Base-by-base conservation (phyloP, 345 rosid species). In the Kernera saxatilis region DNA sequence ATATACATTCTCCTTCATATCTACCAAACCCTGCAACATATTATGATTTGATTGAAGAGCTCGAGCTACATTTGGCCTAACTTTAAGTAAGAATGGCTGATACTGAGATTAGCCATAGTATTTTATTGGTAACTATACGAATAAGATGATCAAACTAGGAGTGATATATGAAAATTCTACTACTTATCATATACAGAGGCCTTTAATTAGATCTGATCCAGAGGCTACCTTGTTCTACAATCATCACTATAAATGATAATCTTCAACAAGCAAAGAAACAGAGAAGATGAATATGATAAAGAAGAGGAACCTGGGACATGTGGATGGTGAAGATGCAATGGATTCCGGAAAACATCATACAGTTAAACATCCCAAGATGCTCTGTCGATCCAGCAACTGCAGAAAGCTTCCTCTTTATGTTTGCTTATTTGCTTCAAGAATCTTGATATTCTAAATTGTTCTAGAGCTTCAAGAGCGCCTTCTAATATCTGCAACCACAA, bases 21-120 rank as follows among this genome's bases (percentile, higher is more conserved):
- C 85, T 3, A 76, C 18, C 23, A 84, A 83, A 40, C 14, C 69
- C 84, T 85, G 39, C 63, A 50, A 88, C 97, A 86, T 43, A 7
- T 9, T 43, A 32, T 55, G 41, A 54, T 17, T 15, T 54, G 3
- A 4, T 6, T 54, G 60, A 54, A 54, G 27, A 26, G 4, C 27
- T 26, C 1, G n/a, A n/a, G n/a, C n/a, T n/a, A n/a, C n/a, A n/a
- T n/a, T n/a, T n/a, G n/a, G n/a, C n/a, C n/a, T n/a, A n/a, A n/a
- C n/a, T n/a, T n/a, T n/a, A n/a, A 49, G 30, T 23, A 23, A 49
- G 29, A 23, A 40, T 40, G 18, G 8, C 8, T 37, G 41, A 37
- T 37, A 37, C 43, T 39, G 15, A 14, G 33, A 52, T 32, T 32
- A 32, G 36, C 36, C 36, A 7, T 0, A 32, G 0, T 32, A 32